Conservation (phyloP, 495 filamentous ascomycete genomes). For the Penicillium parvum region DNA sequence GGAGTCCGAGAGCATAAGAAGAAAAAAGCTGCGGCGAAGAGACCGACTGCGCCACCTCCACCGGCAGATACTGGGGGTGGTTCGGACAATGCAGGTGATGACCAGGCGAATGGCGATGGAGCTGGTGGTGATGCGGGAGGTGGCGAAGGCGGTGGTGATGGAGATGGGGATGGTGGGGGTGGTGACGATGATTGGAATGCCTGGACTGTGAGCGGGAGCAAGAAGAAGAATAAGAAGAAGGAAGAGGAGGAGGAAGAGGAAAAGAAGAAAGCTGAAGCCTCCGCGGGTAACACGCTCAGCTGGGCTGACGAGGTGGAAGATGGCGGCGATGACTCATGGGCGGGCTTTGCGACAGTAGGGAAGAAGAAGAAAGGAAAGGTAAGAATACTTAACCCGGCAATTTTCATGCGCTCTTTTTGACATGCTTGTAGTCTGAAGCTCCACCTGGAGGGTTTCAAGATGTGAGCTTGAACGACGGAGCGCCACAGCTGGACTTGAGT, state of each 20-base stretch:
- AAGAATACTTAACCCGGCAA: constrained; percentile 1
- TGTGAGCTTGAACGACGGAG: constrained; percentile 38
- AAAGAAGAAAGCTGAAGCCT: constrained; percentile 31
- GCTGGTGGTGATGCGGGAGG: constrained; percentile 32
- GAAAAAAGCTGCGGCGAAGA: constrained; percentile 39
- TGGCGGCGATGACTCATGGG: constrained; percentile 36
- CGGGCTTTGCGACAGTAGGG: constrained; percentile 25
- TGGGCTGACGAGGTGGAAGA: constrained; percentile 40
- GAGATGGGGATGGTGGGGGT: constrained; percentile 20
- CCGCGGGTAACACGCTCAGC: constrained; percentile 35
- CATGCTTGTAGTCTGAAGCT: constrained; percentile 21
- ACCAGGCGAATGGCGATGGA: constrained; percentile 21
- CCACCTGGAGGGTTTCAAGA: constrained; percentile 42
- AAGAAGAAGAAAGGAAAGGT: constrained; percentile 53
- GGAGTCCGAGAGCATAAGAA: constrained; percentile 47
- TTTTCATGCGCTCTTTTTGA: neutral
- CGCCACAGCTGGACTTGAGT: constrained; percentile 44
- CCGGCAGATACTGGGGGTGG: constrained; percentile 20
- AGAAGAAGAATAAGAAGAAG: constrained; percentile 39
- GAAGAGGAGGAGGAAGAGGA: constrained; percentile 37
- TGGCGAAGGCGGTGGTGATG: constrained; percentile 36
- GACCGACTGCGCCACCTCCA: constrained; percentile 20
- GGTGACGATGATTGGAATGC: constrained; percentile 36
- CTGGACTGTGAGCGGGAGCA: constrained; percentile 38
- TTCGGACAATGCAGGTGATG: constrained; percentile 25